Percentiles rank a stretch among this genome's conserved stretches.
Evolutionary conservation across 805 yeast species (phyloP).

Genomic region (Tetrapisispora arboricola): DNA sequence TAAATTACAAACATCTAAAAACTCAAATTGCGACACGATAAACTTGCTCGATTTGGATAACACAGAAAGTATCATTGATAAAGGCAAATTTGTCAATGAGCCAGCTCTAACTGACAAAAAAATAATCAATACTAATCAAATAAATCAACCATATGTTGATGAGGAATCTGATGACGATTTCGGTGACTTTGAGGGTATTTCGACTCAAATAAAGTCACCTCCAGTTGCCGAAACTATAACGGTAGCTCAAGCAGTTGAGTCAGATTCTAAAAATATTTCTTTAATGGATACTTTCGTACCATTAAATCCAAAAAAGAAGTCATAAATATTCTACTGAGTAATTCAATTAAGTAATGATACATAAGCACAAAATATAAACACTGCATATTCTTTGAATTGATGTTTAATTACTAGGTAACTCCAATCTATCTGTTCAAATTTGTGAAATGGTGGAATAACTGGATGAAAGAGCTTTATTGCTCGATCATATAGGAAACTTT

Average conservation of each 20-base stretch:
- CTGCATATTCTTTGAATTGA: not conserved
- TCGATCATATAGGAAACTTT: too few species aligned
- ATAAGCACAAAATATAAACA: too few species aligned
- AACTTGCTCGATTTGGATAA: not conserved
- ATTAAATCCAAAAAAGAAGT: conserved; percentile 20
- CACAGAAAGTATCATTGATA: not conserved
- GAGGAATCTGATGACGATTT: conserved; percentile 16
- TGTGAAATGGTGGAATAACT: too few species aligned
- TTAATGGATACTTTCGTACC: conserved; percentile 20
- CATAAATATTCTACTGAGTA: not conserved
- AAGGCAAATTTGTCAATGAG: not conserved
- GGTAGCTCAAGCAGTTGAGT: too few species aligned
- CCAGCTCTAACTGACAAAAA: not conserved
- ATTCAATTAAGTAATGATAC: too few species aligned
- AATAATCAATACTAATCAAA: not conserved
- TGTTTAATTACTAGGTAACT: too few species aligned
- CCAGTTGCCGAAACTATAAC: too few species aligned
- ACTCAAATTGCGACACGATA: too few species aligned
- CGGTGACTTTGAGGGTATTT: conserved; percentile 16
- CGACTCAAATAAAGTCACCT: not conserved
- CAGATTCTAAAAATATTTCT: not conserved
- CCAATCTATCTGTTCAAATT: too few species aligned
- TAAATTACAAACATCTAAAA: too few species aligned
- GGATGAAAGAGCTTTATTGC: too few species aligned
- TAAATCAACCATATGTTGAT: not conserved